These are phyloP conservation scores for Lagenidium giganteum DNA, from an alignment of 352 stramenopile genomes.

Conservation along the genomic window DNA sequence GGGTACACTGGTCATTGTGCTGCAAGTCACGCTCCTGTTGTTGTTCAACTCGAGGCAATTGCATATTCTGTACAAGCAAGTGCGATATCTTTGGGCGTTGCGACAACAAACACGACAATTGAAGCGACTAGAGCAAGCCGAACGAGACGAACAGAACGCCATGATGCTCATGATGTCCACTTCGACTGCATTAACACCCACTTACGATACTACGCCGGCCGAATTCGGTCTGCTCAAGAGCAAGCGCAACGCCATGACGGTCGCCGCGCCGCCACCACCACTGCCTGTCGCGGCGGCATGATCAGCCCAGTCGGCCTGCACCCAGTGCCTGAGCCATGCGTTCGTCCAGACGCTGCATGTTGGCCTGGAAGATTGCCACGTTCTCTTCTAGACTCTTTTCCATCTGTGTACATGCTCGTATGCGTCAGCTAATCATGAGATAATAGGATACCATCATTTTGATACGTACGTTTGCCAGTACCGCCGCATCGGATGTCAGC, in stretches of 20 bases:
- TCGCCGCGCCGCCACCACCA: slow-evolving; percentile 9
- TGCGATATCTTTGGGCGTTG: slow-evolving; percentile 52
- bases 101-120: slow-evolving; percentile 26
- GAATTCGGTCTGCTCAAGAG: slow-evolving; percentile 22
- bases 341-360: slow-evolving; percentile 70
- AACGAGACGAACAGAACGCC: slow-evolving; percentile 12
- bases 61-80: slow-evolving; percentile 75
- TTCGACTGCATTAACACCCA: slow-evolving; percentile 30
- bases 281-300: slow-evolving; percentile 14
- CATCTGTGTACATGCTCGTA: slow-evolving; percentile 57
- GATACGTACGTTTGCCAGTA: slow-evolving; percentile 66
- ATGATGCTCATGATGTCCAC: slow-evolving; percentile 23
- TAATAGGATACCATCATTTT: neutral
- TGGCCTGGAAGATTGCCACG: slow-evolving; percentile 69
- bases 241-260: slow-evolving; percentile 27
- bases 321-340: slow-evolving; percentile 37
- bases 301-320: neutral
- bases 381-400: slow-evolving; percentile 71
- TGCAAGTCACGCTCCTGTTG: slow-evolving; percentile 58
- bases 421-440: slow-evolving; percentile 11
- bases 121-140: slow-evolving; percentile 17
- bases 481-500: slow-evolving; percentile 49
- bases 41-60: slow-evolving; percentile 77
- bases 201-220: slow-evolving; percentile 24
- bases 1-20: slow-evolving; percentile 54